Evolutionary conservation across 2,329 filamentous ascomycete genomes (phyloP).

Genomic region (Samsoniella hepiali): DNA sequence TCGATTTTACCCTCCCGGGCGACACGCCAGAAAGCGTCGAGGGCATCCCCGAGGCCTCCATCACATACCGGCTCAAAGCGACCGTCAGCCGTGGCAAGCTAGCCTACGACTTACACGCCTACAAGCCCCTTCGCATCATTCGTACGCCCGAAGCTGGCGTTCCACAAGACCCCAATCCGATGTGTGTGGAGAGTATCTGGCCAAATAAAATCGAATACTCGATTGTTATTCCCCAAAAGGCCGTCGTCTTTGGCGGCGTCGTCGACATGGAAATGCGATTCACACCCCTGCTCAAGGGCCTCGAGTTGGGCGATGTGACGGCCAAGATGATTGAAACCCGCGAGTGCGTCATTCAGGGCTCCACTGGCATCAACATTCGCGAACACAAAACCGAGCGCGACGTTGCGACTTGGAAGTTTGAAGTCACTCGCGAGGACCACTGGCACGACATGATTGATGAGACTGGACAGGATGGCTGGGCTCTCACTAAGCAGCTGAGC

Average conservation of each 20-base stretch:
- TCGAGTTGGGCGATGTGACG: conserved; percentile 79
- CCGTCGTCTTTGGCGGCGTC: conserved; percentile 86
- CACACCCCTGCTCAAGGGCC: conserved; percentile 82
- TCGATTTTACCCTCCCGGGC: conserved; percentile 70
- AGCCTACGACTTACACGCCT: conserved; percentile 77
- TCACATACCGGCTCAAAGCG: conserved; percentile 88
- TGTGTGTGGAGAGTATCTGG: conserved; percentile 98
- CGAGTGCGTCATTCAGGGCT: conserved; percentile 57
- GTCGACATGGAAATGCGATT: conserved; percentile 83
- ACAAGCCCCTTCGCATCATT: conserved; percentile 75
- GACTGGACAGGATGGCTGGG: conserved; percentile 63
- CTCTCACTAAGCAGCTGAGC: conserved; percentile 58
- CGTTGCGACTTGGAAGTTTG: conserved; percentile 57
- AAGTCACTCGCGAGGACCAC: conserved; percentile 56
- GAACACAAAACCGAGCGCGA: conserved; percentile 63
- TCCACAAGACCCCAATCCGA: conserved; percentile 76
- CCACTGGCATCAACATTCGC: conserved; percentile 45
- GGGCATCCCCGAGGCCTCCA: conserved; percentile 78
- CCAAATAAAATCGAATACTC: conserved; percentile 97
- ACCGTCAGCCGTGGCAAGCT: conserved; percentile 85
- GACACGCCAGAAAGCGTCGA: conserved; percentile 82
- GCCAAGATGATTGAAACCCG: conserved; percentile 77
- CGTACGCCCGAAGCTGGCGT: conserved; percentile 73
- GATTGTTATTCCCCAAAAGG: conserved; percentile 88
- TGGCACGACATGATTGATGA: conserved; percentile 69